phyloP scores from a whole-genome alignment of 2,329 filamentous ascomycete genomes.

The Hirsutella thompsonii region DNA sequence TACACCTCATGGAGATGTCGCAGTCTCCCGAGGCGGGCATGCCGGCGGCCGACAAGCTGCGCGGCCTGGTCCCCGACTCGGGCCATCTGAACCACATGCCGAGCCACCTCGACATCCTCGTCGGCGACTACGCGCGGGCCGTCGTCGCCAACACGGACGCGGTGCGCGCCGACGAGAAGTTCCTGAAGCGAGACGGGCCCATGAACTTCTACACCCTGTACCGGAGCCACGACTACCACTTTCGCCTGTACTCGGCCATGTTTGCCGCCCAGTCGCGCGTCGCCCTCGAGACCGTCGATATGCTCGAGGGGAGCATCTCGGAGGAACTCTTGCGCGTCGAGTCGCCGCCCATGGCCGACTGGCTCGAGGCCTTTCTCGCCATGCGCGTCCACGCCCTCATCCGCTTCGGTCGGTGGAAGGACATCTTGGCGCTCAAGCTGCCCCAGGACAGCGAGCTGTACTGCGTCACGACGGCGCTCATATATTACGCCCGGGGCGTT shows the following conservation, averaged over 20 bases:
- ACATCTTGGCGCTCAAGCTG: slow-evolving; percentile 42
- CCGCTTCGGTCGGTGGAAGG: slow-evolving; percentile 61
- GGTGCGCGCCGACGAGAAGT: slow-evolving; percentile 55
- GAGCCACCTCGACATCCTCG: slow-evolving; percentile 60
- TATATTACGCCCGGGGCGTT: slow-evolving; percentile 55
- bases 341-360: slow-evolving; percentile 66
- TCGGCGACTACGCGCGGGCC: slow-evolving; percentile 56
- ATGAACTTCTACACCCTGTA: slow-evolving; percentile 69
- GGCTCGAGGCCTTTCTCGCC: slow-evolving; percentile 58
- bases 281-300: slow-evolving; percentile 45
- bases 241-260: slow-evolving; percentile 66
- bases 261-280: slow-evolving; percentile 53
- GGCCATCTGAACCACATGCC: slow-evolving; percentile 70
- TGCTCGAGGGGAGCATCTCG: slow-evolving; percentile 49
- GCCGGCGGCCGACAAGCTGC: slow-evolving; percentile 45
- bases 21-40: slow-evolving; percentile 49
- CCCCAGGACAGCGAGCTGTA: slow-evolving; percentile 49
- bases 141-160: slow-evolving; percentile 56
- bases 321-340: slow-evolving; percentile 49
- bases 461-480: slow-evolving; percentile 55
- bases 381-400: slow-evolving; percentile 58
- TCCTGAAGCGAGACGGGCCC: slow-evolving; percentile 42
- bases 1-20: slow-evolving; percentile 71
- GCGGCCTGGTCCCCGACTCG: slow-evolving; percentile 52
- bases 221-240: slow-evolving; percentile 62